Conservation (phyloP, 371 early-diverging fungal species). For the Chytridiales sp. region DNA sequence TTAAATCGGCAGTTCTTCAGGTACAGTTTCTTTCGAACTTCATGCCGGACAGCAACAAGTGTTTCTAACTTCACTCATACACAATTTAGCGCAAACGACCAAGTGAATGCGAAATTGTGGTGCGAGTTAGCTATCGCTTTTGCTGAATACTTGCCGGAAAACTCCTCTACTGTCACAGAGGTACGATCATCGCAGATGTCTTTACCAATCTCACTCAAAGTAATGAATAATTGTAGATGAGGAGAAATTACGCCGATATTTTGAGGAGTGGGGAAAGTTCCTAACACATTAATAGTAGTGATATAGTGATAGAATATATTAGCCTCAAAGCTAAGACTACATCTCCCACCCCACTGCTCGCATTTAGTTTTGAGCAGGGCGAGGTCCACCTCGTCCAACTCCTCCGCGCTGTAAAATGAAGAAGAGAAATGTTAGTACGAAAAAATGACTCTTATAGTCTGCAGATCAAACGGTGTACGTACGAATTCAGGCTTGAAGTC, state of each 20-base stretch:
- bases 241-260: conserved; percentile 8
- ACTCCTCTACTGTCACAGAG: conserved; percentile 12
- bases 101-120: conserved; percentile 21
- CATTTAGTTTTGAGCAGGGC: conserved; percentile 26
- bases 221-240: conserved; percentile 9
- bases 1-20: conserved; percentile 10
- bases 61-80: no score
- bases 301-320: no score
- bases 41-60: no score
- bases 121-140: conserved; percentile 24
- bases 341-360: no score
- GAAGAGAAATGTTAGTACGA: not conserved
- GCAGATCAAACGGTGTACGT: conserved; percentile 14
- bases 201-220: not conserved
- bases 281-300: no score
- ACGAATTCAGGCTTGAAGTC: conserved; percentile 95
- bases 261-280: no score
- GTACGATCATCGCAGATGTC: not conserved
- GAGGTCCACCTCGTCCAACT: conserved; percentile 49
- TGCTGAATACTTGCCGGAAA: conserved; percentile 18
- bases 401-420: conserved; percentile 42
- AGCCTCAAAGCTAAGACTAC: no score
- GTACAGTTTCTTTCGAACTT: no score
- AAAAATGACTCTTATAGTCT: not conserved
- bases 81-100: conserved; percentile 20